phyloP scores from a whole-genome alignment of 2,329 filamentous ascomycete species.

The Fusarium graminum region DNA sequence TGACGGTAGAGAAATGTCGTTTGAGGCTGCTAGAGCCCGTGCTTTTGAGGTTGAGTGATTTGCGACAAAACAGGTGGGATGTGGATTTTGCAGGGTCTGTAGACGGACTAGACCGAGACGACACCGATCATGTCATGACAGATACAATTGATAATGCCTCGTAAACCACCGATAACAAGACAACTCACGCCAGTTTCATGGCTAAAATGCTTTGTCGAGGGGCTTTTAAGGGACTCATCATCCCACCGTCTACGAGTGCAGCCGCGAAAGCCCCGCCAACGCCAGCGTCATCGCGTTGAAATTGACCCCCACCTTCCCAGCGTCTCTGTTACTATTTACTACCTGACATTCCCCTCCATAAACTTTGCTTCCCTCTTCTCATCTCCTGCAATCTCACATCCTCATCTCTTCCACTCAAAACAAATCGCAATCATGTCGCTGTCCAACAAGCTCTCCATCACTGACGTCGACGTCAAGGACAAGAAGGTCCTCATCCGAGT shows the following conservation, averaged over 20 bases:
- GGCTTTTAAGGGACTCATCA: conserved; percentile 33
- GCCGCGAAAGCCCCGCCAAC: conserved; percentile 42
- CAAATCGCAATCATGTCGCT: conserved; percentile 82
- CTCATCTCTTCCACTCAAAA: conserved; percentile 2
- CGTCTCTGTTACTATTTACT: conserved; percentile 28
- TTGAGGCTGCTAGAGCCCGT: conserved; percentile 5
- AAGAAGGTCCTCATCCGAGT: conserved; percentile 98
- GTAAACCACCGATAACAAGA: conserved; percentile 7
- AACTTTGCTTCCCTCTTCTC: conserved; percentile 44
- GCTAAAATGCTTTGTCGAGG: conserved; percentile 28
- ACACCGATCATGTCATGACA: conserved; percentile 30
- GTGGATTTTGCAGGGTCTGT: conserved; percentile 14
- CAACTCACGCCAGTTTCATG: conserved; percentile 32
- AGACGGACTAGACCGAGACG: conserved; percentile 23
- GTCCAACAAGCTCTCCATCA: conserved; percentile 97
- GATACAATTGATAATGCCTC: not conserved
- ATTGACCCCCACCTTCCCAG: conserved; percentile 36
- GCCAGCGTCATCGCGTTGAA: conserved; percentile 36
- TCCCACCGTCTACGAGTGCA: conserved; percentile 37
- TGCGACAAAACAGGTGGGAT: not conserved
- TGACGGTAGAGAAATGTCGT: not conserved
- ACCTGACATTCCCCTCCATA: conserved; percentile 28
- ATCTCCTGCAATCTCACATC: conserved; percentile 31
- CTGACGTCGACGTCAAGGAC: conserved; percentile 95
- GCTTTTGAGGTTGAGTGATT: conserved; percentile 13